These are phyloP conservation scores for Daldinia sp. DNA, from an alignment of 2,329 filamentous ascomycete genomes.

Conservation along the genomic window DNA sequence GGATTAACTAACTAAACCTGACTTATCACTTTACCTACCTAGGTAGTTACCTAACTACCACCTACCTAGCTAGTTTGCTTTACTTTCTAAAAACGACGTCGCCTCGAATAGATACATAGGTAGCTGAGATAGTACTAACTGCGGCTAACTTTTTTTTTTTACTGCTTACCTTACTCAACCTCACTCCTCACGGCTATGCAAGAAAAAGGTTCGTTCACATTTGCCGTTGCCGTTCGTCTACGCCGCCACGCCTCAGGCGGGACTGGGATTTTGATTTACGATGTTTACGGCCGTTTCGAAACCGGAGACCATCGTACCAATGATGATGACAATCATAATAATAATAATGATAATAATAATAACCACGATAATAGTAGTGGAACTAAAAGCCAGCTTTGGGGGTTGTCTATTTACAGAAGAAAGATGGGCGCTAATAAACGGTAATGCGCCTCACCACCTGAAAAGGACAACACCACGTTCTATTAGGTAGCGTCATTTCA, in stretches of 20 bases:
- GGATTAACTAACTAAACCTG: constrained; percentile 3
- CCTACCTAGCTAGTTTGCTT: no score
- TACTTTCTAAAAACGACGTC: no score
- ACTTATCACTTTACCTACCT: background rate
- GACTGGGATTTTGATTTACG: background rate
- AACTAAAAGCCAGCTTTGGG: no score
- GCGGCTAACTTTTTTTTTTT: background rate
- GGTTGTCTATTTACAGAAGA: constrained; percentile 28
- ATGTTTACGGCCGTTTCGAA: background rate
- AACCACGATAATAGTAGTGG: no score
- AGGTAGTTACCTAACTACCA: background rate
- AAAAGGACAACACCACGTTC: constrained; percentile 8
- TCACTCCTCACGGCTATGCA: constrained; percentile 16
- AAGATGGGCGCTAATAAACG: constrained; percentile 9
- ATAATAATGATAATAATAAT: background rate
- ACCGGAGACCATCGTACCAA: background rate
- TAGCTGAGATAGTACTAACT: background rate
- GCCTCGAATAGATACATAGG: background rate
- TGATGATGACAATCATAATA: background rate
- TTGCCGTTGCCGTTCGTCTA: background rate
- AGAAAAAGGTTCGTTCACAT: background rate
- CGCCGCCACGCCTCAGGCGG: background rate
- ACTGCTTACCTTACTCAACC: constrained; percentile 10
- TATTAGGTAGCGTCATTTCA: background rate
- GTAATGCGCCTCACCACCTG: constrained; percentile 17